Conservation (phyloP, 2,329 filamentous ascomycete species). For the Tolypocladium ovalisporum region DNA sequence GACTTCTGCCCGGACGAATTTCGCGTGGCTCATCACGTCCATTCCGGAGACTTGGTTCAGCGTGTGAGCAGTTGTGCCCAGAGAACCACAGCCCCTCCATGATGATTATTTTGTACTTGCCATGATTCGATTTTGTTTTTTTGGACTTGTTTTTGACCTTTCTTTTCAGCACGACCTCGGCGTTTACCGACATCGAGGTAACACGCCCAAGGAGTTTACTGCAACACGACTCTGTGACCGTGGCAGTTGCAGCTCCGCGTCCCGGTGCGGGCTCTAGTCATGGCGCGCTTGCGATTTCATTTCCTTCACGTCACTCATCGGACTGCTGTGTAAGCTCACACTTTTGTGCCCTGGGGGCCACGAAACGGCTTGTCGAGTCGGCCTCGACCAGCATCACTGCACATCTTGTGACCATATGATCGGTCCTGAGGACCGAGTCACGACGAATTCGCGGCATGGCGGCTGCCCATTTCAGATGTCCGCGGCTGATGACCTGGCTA, state of each 20-base stretch:
- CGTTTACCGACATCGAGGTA: not conserved
- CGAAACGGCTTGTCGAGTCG: not conserved
- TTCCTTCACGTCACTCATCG: not conserved
- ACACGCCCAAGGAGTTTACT: not conserved
- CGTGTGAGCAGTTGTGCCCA: not conserved
- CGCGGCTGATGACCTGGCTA: slow-evolving; percentile 2
- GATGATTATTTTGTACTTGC: not conserved
- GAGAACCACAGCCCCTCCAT: not conserved
- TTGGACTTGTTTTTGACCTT: not conserved
- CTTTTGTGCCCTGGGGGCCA: not conserved
- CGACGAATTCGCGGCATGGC: not conserved
- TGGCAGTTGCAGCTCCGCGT: not conserved
- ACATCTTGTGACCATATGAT: not conserved
- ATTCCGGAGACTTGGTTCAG: not conserved
- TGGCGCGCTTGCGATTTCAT: not conserved
- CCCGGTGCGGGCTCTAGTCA: too few relatives aligned
- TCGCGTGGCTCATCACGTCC: not conserved
- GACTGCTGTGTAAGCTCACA: not conserved
- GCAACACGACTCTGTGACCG: not conserved
- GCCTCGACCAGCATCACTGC: not conserved
- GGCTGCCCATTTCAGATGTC: not conserved
- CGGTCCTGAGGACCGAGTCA: not conserved
- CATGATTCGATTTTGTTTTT: not conserved
- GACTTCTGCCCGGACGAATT: not conserved
- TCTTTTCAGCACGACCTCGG: not conserved